Evolutionary conservation across 352 stramenopile species (phyloP).

Genomic region (Phytophthora nicotianae): DNA sequence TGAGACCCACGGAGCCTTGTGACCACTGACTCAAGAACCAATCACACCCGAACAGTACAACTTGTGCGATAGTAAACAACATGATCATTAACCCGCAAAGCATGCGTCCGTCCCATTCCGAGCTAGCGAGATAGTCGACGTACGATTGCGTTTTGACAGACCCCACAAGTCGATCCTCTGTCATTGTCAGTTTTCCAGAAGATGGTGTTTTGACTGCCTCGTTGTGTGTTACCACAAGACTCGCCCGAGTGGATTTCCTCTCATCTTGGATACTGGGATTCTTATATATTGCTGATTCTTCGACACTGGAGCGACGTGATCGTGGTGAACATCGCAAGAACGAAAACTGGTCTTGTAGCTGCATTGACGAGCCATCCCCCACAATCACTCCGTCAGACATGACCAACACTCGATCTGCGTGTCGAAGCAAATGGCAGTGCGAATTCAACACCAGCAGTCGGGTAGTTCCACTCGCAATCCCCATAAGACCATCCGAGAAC

Average conservation of each 20-base stretch:
- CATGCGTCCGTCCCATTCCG: slow-evolving; percentile 49
- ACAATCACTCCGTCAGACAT: slow-evolving; percentile 80
- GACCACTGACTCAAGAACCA: slow-evolving; percentile 63
- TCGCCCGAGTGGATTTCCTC: not conserved
- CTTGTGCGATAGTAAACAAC: slow-evolving; percentile 49
- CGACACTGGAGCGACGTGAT: not conserved
- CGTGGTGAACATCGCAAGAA: slow-evolving; percentile 29
- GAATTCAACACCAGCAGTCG: slow-evolving; percentile 94
- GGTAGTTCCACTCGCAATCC: slow-evolving; percentile 62
- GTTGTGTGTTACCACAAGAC: not conserved
- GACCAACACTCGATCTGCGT: slow-evolving; percentile 65
- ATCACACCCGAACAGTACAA: slow-evolving; percentile 53
- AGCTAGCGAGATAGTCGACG: slow-evolving; percentile 54
- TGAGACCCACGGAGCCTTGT: slow-evolving; percentile 36
- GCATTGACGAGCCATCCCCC: slow-evolving; percentile 76
- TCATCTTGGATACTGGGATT: not conserved
- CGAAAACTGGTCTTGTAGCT: slow-evolving; percentile 55
- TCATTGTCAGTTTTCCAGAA: slow-evolving; percentile 42
- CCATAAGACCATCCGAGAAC: slow-evolving; percentile 88
- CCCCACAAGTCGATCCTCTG: slow-evolving; percentile 49
- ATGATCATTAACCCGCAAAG: slow-evolving; percentile 32
- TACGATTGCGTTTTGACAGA: slow-evolving; percentile 50
- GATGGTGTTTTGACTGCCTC: not conserved
- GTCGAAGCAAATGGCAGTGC: slow-evolving; percentile 89
- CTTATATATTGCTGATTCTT: not conserved